Evolutionary conservation across 768 basidiomycete species (phyloP).

Genomic region (Suillus alpinus): DNA sequence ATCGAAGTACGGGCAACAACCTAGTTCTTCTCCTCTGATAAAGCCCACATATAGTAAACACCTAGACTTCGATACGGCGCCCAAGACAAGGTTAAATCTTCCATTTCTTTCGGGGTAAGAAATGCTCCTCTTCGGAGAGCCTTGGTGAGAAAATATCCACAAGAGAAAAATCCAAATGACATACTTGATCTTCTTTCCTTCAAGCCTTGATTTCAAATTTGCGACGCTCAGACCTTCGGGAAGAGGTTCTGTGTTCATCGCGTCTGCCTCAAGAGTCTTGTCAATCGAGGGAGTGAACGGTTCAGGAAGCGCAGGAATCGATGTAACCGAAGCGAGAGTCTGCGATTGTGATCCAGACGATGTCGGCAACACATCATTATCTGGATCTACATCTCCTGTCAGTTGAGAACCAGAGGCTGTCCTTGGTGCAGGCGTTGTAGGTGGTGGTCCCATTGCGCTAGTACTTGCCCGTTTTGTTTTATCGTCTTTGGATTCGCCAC

Average conservation of each 20-base stretch:
- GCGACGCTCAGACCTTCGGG: conserved; percentile 60
- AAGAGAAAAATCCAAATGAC: conserved; percentile 18
- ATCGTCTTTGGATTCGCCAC: conserved; percentile 6
- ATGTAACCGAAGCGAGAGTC: not conserved
- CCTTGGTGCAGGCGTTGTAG: conserved; percentile 3
- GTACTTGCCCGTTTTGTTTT: not conserved
- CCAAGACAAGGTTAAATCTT: conserved; percentile 72
- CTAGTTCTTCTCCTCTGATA: conserved; percentile 42
- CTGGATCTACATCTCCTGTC: conserved; percentile 5
- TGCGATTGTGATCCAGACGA: conserved; percentile 14
- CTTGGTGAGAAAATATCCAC: conserved; percentile 10
- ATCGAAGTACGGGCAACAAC: not conserved
- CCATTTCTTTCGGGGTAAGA: conserved; percentile 81
- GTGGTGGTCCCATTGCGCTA: not conserved
- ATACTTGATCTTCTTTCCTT: conserved; percentile 72
- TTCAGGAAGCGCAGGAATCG: conserved; percentile 43
- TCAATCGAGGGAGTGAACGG: conserved; percentile 70
- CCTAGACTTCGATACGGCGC: conserved; percentile 80
- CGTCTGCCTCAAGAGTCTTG: conserved; percentile 44
- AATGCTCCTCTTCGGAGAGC: conserved; percentile 54
- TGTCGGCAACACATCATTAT: conserved; percentile 33
- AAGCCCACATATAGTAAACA: conserved; percentile 90
- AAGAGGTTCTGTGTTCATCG: conserved; percentile 36
- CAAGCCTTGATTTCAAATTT: conserved; percentile 56
- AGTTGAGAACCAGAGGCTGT: not conserved